Evolutionary conservation across 768 basidiomycete species (phyloP).

Genomic region (Arthromyces matolae): DNA sequence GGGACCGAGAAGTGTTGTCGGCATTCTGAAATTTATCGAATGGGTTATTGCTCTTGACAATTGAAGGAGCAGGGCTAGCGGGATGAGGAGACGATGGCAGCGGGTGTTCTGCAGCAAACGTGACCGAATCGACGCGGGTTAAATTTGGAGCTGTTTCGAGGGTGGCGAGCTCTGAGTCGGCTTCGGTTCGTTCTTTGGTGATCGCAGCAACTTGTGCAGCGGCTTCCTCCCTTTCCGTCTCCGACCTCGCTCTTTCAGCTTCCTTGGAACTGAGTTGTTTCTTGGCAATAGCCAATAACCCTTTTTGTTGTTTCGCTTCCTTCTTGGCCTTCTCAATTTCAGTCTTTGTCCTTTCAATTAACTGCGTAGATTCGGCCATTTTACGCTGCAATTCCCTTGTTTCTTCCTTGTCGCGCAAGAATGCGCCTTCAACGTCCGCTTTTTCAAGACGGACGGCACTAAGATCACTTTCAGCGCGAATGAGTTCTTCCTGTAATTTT

Average conservation of each 20-base stretch:
- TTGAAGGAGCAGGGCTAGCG: conserved; percentile 45
- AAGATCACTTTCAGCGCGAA: conserved; percentile 87
- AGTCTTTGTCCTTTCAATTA: conserved; percentile 64
- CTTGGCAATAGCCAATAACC: conserved; percentile 88
- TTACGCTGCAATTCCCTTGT: conserved; percentile 78
- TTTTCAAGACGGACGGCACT: conserved; percentile 88
- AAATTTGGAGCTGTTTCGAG: conserved; percentile 19
- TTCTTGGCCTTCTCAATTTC: conserved; percentile 87
- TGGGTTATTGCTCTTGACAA: conserved; percentile 78
- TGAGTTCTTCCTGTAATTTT: conserved; percentile 72
- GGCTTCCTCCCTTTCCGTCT: conserved; percentile 72
- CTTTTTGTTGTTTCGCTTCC: conserved; percentile 95
- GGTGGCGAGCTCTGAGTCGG: conserved; percentile 47
- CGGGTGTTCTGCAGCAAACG: conserved; percentile 66
- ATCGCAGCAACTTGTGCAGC: conserved; percentile 47
- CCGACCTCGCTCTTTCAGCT: conserved; percentile 61
- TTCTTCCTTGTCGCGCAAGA: conserved; percentile 93
- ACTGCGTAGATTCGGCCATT: conserved; percentile 76
- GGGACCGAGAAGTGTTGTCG: conserved; percentile 44
- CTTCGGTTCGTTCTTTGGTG: conserved; percentile 53
- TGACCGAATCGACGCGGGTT: conserved; percentile 41
- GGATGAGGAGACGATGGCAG: conserved; percentile 69
- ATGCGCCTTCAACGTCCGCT: conserved; percentile 80
- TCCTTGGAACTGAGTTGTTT: conserved; percentile 91
- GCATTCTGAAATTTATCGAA: conserved; percentile 70